These are phyloP conservation scores for Claviceps capensis DNA, from an alignment of 2,329 filamentous ascomycete genomes.

Conservation along the genomic window DNA sequence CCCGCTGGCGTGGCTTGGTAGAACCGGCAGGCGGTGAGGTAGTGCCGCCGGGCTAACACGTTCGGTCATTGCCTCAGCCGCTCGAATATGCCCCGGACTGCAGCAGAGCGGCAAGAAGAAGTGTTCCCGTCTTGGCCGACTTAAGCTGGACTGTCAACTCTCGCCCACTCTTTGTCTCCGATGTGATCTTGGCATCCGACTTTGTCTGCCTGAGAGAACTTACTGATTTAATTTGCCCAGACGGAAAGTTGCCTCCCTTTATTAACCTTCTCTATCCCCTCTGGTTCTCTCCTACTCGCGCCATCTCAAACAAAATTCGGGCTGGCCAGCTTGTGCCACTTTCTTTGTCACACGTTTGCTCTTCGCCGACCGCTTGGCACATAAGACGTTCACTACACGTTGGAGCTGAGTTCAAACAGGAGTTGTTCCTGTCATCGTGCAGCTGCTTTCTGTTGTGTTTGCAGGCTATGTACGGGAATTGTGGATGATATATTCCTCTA, in stretches of 20 bases:
- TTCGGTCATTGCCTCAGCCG: background rate
- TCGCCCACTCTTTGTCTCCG: background rate
- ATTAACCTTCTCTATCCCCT: background rate
- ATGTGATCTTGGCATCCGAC: background rate
- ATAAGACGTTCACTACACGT: background rate
- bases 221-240: too few species aligned
- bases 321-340: background rate
- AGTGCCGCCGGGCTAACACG: constrained; percentile 9
- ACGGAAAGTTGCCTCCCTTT: background rate
- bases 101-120: constrained; percentile 1
- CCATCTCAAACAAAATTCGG: background rate
- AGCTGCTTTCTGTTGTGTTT: background rate
- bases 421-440: background rate
- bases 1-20: constrained; percentile 2
- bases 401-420: background rate
- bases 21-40: constrained; percentile 10
- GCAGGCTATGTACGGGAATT: background rate
- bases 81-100: background rate
- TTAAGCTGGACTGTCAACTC: background rate
- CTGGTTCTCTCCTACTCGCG: background rate
- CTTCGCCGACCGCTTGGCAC: background rate
- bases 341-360: background rate
- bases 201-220: background rate
- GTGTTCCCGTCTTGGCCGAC: background rate
- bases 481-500: background rate